Base-by-base conservation (phyloP, 2,329 filamentous ascomycete genomes). In the Rutstroemia sp. region DNA sequence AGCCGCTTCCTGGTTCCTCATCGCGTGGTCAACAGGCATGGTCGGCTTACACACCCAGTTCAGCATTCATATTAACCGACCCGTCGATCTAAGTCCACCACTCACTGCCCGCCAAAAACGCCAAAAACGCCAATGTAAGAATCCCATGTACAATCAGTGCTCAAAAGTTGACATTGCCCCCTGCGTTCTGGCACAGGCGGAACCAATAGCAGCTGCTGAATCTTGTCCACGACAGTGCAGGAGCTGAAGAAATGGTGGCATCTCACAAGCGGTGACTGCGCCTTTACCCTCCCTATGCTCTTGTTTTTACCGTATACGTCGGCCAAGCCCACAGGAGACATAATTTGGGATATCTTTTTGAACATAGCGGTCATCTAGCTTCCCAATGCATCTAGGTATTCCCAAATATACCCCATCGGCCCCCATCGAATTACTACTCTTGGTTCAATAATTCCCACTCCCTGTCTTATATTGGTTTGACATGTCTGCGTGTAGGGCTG, bases 211-310 rank as follows among this genome's bases (percentile, higher is more conserved):
- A 19, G n/a, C 12, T 46, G 19, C 51, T 39, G 3, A 5, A 12
- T 34, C 5, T 34, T 9, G 9, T 14, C 4, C 8, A 14, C 9
- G 4, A 12, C 30, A 4, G 30, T 34, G 30, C 25, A 34, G 2
- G 30, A 55, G 53, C 53, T 55, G 53, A 55, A 50, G 53, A n/a
- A 23, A 34, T 34, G 45, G 34, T 44, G 25, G 25, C 18, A 55
- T 55, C 46, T 55, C 25, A 25, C 52, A 54, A 49, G 52, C 52
- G 52, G 45, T 54, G 45, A 42, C 52, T 54, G 52, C 52, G 52
- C 45, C 44, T 19, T 19, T 19, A 23, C 46, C 25, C 23, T 42
- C 25, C 25, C 25, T 8, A 27, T 23, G 3, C 25, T 27, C 6
- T 27, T 27, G 25, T 27, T 27, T 27, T 2, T 27, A 23, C n/a